A percentile compares a stretch with the other conserved stretches of the same genome.
Evolutionary conservation across 495 filamentous ascomycete species (phyloP).

Genomic region (Pseudoneurospora amorphoporcata): DNA sequence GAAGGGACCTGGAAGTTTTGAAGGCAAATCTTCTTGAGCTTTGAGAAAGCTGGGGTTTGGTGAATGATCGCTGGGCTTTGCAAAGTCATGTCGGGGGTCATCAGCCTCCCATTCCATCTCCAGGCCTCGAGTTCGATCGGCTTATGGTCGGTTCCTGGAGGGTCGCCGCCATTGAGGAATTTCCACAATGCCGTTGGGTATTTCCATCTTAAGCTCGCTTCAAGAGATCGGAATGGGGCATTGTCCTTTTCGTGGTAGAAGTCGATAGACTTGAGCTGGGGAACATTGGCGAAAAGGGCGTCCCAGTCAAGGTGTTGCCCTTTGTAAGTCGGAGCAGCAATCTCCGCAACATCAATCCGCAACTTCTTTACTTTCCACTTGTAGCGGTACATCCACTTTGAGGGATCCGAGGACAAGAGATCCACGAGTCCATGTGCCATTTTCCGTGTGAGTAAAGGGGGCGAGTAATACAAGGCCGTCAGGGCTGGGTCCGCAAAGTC

Average conservation of each 20-base stretch:
- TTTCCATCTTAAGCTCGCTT: slow-evolving; percentile 45
- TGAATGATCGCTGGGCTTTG: slow-evolving; percentile 43
- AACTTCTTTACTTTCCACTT: slow-evolving; percentile 59
- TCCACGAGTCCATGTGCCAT: slow-evolving; percentile 32
- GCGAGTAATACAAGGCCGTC: slow-evolving; percentile 59
- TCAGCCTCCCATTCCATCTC: slow-evolving; percentile 68
- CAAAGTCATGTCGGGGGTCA: slow-evolving; percentile 38
- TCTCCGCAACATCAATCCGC: slow-evolving; percentile 47
- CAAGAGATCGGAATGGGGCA: slow-evolving; percentile 42
- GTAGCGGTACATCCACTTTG: slow-evolving; percentile 42
- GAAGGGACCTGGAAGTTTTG: slow-evolving; percentile 51
- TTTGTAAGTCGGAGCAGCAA: slow-evolving; percentile 19
- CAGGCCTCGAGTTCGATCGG: slow-evolving; percentile 49
- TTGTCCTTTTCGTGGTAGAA: slow-evolving; percentile 44
- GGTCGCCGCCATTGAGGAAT: slow-evolving; percentile 27
- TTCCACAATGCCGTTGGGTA: slow-evolving; percentile 53
- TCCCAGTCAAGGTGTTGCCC: slow-evolving; percentile 33
- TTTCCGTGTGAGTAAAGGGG: slow-evolving; percentile 43
- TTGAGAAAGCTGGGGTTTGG: slow-evolving; percentile 44
- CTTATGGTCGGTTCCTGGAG: background rate
- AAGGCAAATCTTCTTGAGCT: slow-evolving; percentile 49
- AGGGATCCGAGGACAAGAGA: slow-evolving; percentile 27
- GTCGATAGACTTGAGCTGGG: slow-evolving; percentile 43
- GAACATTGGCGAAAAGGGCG: slow-evolving; percentile 31
- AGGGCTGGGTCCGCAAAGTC: slow-evolving; percentile 65